A percentile compares a stretch with the other conserved stretches of the same genome.
Conservation (phyloP, 495 filamentous ascomycete species). For the Xylaria grammica region DNA sequence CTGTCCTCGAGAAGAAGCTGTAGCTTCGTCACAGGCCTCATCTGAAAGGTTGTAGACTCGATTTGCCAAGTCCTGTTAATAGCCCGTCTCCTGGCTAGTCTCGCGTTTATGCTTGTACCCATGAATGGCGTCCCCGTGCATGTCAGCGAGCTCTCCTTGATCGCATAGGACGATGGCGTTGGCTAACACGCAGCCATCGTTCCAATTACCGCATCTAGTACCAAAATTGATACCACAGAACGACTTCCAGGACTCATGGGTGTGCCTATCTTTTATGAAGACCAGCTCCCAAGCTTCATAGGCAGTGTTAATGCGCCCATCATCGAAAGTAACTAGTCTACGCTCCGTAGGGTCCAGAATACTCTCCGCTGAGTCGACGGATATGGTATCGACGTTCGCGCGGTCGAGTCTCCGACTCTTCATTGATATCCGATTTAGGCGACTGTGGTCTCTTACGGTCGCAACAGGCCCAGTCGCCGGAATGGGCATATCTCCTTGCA, state of each 20-base stretch:
- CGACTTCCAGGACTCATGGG: neutral
- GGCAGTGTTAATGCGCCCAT: conserved; percentile 1
- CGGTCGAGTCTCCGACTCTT: neutral
- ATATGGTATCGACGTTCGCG: conserved; percentile 4
- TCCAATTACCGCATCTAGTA: conserved; percentile 15
- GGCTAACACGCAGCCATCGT: conserved; percentile 24
- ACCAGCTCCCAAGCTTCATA: conserved; percentile 21
- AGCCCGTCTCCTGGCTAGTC: conserved; percentile 25
- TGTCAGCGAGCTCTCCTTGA: conserved; percentile 30
- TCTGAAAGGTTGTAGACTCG: conserved; percentile 21
- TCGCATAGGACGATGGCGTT: conserved; percentile 18
- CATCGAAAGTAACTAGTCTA: neutral
- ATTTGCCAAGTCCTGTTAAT: conserved; percentile 35
- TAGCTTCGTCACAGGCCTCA: conserved; percentile 19
- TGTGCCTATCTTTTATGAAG: neutral
- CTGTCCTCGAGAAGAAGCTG: conserved; percentile 30
- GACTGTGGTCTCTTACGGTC: too few species aligned
- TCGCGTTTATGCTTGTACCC: conserved; percentile 18
- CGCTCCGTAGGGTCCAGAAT: neutral
- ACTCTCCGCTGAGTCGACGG: neutral
- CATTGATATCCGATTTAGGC: neutral
- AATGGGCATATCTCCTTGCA: neutral
- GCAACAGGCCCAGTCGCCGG: neutral
- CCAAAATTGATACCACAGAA: conserved; percentile 29
- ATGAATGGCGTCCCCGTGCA: conserved; percentile 25